Conservation (phyloP, 75 land plant genomes). For the Sequoiadendron giganteum region DNA sequence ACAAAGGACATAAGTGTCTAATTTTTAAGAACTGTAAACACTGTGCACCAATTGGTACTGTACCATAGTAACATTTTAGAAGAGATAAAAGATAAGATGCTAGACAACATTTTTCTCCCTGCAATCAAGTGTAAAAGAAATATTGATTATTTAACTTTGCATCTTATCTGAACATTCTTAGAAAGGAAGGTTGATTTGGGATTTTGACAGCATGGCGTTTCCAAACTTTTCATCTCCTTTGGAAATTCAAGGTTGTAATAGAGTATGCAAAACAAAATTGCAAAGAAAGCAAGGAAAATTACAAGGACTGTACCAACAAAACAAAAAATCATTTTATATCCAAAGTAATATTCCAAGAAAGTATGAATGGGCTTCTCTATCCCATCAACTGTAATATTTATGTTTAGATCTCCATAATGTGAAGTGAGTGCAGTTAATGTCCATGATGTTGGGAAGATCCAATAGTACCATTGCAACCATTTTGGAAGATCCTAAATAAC, state of each 20-base stretch:
- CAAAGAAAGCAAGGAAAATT: constrained; percentile 50
- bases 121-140: neutral
- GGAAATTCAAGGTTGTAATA: too few relatives aligned
- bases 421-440: constrained; percentile 5
- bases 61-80: neutral
- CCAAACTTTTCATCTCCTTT: constrained; percentile 39
- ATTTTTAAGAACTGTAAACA: neutral
- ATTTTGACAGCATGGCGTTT: neutral
- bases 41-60: neutral
- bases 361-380: constrained; percentile 12
- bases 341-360: constrained; percentile 45
- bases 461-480: too few relatives aligned
- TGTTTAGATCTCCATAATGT: neutral
- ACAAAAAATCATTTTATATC: constrained; percentile 52
- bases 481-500: too few relatives aligned
- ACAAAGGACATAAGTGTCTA: neutral
- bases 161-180: neutral
- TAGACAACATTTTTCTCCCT: neutral
- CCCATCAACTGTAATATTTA: neutral
- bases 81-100: neutral
- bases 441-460: too few relatives aligned
- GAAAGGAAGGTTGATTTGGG: neutral
- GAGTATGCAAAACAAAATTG: constrained; percentile 52
- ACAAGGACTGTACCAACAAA: constrained; percentile 36
- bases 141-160: neutral